phyloP scores from a whole-genome alignment of 2,329 filamentous ascomycete genomes.

The Hirsutella minnesotensis region DNA sequence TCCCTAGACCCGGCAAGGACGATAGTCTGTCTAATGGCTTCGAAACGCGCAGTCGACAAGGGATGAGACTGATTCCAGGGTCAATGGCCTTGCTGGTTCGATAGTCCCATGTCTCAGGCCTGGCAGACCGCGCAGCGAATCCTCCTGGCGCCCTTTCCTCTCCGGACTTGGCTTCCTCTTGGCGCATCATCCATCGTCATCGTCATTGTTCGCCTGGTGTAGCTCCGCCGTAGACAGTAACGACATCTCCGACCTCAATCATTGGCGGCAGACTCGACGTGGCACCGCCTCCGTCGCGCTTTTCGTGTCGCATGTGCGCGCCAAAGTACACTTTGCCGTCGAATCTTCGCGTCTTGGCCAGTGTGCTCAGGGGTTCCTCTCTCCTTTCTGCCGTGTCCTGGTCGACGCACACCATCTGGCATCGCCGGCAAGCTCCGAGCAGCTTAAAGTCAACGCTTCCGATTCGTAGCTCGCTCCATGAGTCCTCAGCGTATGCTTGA shows the following conservation, averaged over 20 bases:
- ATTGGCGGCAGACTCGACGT: slow-evolving; percentile 20
- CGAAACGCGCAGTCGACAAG: neutral
- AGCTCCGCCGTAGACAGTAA: no score
- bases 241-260: slow-evolving; percentile 37
- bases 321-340: slow-evolving; percentile 86
- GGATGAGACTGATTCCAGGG: neutral
- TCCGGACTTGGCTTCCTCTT: no score
- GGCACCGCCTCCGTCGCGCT: slow-evolving; percentile 1
- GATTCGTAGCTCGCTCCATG: slow-evolving; percentile 59
- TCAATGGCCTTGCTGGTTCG: neutral
- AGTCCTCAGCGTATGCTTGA: slow-evolving; percentile 65
- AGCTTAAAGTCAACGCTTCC: slow-evolving; percentile 54
- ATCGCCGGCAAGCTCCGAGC: slow-evolving; percentile 74
- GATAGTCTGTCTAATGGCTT: neutral
- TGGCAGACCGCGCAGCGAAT: no score
- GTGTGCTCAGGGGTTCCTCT: slow-evolving; percentile 77
- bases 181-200: no score
- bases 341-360: slow-evolving; percentile 76
- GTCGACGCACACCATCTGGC: slow-evolving; percentile 93
- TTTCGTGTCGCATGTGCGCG: slow-evolving; percentile 55
- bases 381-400: slow-evolving; percentile 67
- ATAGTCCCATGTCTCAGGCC: neutral
- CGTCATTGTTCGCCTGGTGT: no score
- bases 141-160: no score
- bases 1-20: neutral